Evolutionary conservation across 1,139 yeast species (phyloP).

Genomic region (Lodderomyces parapsilosis): DNA sequence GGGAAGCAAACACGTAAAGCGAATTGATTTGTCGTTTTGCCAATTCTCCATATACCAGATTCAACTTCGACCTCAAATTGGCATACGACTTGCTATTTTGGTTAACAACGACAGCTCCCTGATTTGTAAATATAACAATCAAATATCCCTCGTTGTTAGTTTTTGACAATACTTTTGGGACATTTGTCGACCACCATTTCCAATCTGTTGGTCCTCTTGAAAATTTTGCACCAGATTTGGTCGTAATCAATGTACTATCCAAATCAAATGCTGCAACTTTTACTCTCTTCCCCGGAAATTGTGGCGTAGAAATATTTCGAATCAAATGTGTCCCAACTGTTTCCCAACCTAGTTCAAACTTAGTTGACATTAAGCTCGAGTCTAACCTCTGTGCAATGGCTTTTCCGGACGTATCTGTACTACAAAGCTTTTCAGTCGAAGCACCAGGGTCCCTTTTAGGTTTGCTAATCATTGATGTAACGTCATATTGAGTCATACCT

Average conservation of each 20-base stretch:
- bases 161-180: slow-evolving; percentile 26
- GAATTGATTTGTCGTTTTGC: slow-evolving; percentile 25
- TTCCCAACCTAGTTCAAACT: slow-evolving; percentile 23
- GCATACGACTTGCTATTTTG: slow-evolving; percentile 50
- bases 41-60: slow-evolving; percentile 16
- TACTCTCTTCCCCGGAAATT: slow-evolving; percentile 12
- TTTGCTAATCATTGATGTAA: slow-evolving; percentile 8
- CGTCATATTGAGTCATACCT: slow-evolving; percentile 3
- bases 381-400: slow-evolving; percentile 3
- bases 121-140: slow-evolving; percentile 81
- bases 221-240: slow-evolving; percentile 58
- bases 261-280: slow-evolving; percentile 73
- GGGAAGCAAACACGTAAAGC: slow-evolving; percentile 59
- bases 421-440: not conserved
- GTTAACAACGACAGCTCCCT: slow-evolving; percentile 59
- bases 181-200: slow-evolving; percentile 51
- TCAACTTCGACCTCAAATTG: slow-evolving; percentile 46
- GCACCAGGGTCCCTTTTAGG: slow-evolving; percentile 1
- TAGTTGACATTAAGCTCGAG: not conserved
- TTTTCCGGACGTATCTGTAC: slow-evolving; percentile 3
- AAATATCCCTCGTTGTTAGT: slow-evolving; percentile 26
- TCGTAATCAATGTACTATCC: slow-evolving; percentile 66
- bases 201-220: slow-evolving; percentile 64
- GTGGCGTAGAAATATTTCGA: slow-evolving; percentile 25
- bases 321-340: slow-evolving; percentile 36